Evolutionary conservation across 2,329 filamentous ascomycete genomes (phyloP).

Genomic region (Penicillium sp.): DNA sequence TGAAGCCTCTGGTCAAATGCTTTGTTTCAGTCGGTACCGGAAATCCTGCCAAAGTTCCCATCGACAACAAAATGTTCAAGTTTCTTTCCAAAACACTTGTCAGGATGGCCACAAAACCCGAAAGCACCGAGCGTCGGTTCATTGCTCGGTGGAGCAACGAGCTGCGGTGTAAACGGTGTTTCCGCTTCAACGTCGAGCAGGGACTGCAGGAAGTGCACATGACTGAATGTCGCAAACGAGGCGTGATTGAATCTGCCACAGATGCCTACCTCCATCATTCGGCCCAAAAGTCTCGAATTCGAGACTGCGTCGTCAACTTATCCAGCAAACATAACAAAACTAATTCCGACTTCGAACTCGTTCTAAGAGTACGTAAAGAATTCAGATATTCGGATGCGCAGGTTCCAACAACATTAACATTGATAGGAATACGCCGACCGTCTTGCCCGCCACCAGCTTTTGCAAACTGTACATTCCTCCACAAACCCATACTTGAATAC

Average conservation of each 20-base stretch:
- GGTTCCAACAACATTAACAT: no score
- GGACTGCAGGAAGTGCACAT: conserved; percentile 40
- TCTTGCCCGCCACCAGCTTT: neutral
- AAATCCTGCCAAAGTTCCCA: neutral
- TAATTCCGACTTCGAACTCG: conserved; percentile 1
- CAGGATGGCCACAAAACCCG: conserved; percentile 15
- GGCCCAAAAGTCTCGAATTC: neutral
- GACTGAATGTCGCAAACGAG: conserved; percentile 30
- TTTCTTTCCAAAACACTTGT: conserved; percentile 21
- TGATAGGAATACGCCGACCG: conserved; percentile 1
- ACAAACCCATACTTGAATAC: neutral
- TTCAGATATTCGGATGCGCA: no score
- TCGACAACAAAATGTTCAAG: conserved; percentile 14
- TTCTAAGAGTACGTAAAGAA: neutral
- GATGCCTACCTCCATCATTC: conserved; percentile 16
- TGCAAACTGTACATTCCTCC: neutral
- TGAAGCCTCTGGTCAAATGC: conserved; percentile 19
- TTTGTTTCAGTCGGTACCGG: conserved; percentile 32
- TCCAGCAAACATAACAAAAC: conserved; percentile 3
- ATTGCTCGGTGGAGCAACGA: conserved; percentile 19
- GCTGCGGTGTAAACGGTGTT: conserved; percentile 21
- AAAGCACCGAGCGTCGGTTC: conserved; percentile 14
- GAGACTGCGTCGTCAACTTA: conserved; percentile 13
- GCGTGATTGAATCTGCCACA: conserved; percentile 14
- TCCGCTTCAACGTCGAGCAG: conserved; percentile 43